Evolutionary conservation across 2,329 filamentous ascomycete genomes (phyloP), one percentile per base, ranked within the genome.

Genomic region (Boeremia exigua): DNA sequence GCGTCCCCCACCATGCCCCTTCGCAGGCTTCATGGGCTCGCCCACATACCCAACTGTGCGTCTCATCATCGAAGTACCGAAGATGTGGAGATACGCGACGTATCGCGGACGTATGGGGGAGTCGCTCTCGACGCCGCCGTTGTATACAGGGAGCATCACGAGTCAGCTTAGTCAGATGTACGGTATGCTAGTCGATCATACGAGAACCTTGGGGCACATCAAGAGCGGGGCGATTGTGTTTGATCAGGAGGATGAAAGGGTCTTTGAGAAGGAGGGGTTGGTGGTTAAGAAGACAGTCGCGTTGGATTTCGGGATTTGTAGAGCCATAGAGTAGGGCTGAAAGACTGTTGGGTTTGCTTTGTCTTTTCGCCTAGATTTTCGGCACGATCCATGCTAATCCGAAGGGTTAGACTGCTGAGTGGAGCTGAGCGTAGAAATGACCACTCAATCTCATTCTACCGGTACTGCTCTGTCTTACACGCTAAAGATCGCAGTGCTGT

Each of bases 201-300:
- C 33, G 9, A 30, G 37, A n/a, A 15, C 29, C 3, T 12, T 52
- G 19, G 27, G 38, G 39, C 36, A 48, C 19, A 28, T 57, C 7
- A 44, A 28, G 19, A 32, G 48, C 8, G 42, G 48, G 28, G 48
- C 46, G 28, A 57, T 57, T 36, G 54, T 57, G 28, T 57, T 52
- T 40, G 54, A 25, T 11, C 48, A 48, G 38, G 43, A 40, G n/a
- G 53, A 56, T 10, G 47, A 51, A 37, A 51, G 48, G 47, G 15
- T 32, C 7, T 0, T 43, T 36, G 32, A 2, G 15, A 29, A n/a
- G 8, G 42, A 44, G 11, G 42, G 47, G 6, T 27, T 47, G 37
- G 25, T 47, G n/a, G 43, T 56, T 33, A 43, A 15, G 37, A 56
- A 47, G 43, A 42, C 10, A 4, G 47, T 30, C 0, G 53, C 47